These are phyloP conservation scores for Aspergillus cejpii DNA, from an alignment of 2,329 filamentous ascomycete genomes.

Conservation along the genomic window DNA sequence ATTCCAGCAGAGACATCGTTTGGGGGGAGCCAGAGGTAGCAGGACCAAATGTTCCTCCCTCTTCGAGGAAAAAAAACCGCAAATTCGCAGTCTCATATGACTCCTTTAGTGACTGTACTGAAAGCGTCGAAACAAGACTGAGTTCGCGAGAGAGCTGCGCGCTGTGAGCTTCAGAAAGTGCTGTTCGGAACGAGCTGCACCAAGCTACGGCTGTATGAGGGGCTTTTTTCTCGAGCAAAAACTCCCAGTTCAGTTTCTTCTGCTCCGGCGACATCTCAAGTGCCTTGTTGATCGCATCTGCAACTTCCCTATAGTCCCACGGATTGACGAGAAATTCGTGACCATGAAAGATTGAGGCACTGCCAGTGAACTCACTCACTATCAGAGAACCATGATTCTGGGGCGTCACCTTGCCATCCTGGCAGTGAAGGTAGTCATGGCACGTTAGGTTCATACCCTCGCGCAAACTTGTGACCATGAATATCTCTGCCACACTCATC, in stretches of 20 bases:
- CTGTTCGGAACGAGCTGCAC: slow-evolving; percentile 63
- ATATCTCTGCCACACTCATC: slow-evolving; percentile 74
- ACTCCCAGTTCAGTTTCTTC: slow-evolving; percentile 65
- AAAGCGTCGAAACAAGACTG: slow-evolving; percentile 72
- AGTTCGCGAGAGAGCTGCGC: slow-evolving; percentile 75
- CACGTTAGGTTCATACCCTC: slow-evolving; percentile 96
- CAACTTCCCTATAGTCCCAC: slow-evolving; percentile 85
- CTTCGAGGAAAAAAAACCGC: slow-evolving; percentile 81
- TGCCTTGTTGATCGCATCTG: slow-evolving; percentile 72
- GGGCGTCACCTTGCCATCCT: slow-evolving; percentile 65
- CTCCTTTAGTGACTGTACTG: slow-evolving; percentile 54
- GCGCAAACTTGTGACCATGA: slow-evolving; percentile 89
- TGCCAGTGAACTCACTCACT: slow-evolving; percentile 89
- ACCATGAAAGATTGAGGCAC: slow-evolving; percentile 71
- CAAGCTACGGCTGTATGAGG: slow-evolving; percentile 76
- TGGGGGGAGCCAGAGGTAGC: slow-evolving; percentile 70
- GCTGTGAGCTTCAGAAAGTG: slow-evolving; percentile 66
- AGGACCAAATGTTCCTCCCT: slow-evolving; percentile 76
- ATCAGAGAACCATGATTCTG: slow-evolving; percentile 85
- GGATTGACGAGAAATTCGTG: slow-evolving; percentile 82
- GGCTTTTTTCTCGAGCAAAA: slow-evolving; percentile 64
- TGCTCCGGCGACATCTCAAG: slow-evolving; percentile 73
- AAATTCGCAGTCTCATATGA: slow-evolving; percentile 60
- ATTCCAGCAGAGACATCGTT: slow-evolving; percentile 68
- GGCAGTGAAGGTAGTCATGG: slow-evolving; percentile 86